Evolutionary conservation across 2,329 filamentous ascomycete genomes (phyloP), one percentile per base, ranked within the genome.

Genomic region (Microdochium bolleyi): DNA sequence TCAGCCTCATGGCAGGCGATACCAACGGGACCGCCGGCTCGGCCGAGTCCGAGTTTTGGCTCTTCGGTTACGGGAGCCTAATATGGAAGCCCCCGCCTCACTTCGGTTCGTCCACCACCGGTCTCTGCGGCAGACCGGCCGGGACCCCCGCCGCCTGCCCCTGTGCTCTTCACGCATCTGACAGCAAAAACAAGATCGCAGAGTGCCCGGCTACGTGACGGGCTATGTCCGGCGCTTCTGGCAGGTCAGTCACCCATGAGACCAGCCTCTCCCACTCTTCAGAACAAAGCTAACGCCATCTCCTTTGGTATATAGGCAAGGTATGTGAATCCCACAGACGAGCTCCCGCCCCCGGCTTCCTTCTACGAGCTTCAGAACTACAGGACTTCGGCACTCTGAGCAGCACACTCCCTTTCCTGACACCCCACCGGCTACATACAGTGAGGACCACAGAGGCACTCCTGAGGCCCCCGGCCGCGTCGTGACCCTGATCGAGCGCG

Each of bases 1-100:
- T 10, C 30, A 41, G 62, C 60, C 61, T 65, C 64, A 68, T 81
- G 73, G 70, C 67, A 22, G 54, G 56, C 52, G 62, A 64, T 51
- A 61, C 64, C 24, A 58, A 61, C 8, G 53, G 67, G 11, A 30
- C 27, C 27, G 5, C 27, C 57, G 75, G 10, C n/a, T 22, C 41
- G n/a, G 41, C n/a, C 41, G 41, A 16, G 9, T 7, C 80, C 34
- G 89, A 95, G 65, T 91, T 97, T 63, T 99, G 94, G 94, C 77
- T 99, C 48, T 97, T 96, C 70, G 94, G 94, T 56, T 99, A 97
- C 66, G 94, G 92, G 73, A 96, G 91, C 68, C 73, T 99, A 67
- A 96, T 99, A 62, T 99, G 92, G 92, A 99, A 97, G 70, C 92
- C 94, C 53, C 94, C 94, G 56, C 94, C 94, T 60, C 89, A 96